phyloP scores from a whole-genome alignment of 441 rosid species.

The Jatropha podagrica region DNA sequence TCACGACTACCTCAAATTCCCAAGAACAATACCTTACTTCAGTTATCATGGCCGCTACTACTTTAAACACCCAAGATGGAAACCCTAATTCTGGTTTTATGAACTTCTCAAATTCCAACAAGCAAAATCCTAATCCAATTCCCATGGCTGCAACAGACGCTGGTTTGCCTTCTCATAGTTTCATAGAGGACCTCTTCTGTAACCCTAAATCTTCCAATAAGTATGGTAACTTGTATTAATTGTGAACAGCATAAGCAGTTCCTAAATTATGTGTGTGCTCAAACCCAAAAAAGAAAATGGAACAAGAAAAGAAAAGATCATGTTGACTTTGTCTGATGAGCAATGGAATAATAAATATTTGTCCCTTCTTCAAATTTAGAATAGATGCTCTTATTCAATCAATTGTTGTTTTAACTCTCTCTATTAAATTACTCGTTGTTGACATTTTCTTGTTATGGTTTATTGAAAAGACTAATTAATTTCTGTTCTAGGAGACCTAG shows the following conservation, averaged over 20 bases:
- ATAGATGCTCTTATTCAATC: too few relatives aligned
- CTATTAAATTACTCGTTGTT: too few relatives aligned
- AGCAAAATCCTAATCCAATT: conserved; percentile 28
- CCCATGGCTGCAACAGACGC: conserved; percentile 17
- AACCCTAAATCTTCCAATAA: conserved; percentile 22
- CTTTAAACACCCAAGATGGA: conserved; percentile 22
- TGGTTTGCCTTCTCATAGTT: conserved; percentile 16
- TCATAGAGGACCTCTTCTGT: conserved; percentile 25
- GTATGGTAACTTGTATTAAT: conserved; percentile 23
- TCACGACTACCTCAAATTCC: conserved; percentile 22
- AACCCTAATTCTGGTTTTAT: conserved; percentile 29
- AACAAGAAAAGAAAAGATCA: background rate
- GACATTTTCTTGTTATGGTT: too few relatives aligned
- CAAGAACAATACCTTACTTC: conserved; percentile 31
- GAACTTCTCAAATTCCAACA: conserved; percentile 23
- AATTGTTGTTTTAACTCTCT: too few relatives aligned
- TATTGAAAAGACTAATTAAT: background rate
- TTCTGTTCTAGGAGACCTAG: too few relatives aligned
- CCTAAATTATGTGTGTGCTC: background rate
- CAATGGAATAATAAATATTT: too few relatives aligned
- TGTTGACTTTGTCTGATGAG: too few relatives aligned
- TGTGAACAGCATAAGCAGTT: too few relatives aligned
- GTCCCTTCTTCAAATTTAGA: too few relatives aligned
- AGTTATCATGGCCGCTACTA: conserved; percentile 16
- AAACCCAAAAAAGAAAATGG: background rate